phyloP scores from a whole-genome alignment of 2,329 filamentous ascomycete species.

The Sclerotinia trifoliorum region DNA sequence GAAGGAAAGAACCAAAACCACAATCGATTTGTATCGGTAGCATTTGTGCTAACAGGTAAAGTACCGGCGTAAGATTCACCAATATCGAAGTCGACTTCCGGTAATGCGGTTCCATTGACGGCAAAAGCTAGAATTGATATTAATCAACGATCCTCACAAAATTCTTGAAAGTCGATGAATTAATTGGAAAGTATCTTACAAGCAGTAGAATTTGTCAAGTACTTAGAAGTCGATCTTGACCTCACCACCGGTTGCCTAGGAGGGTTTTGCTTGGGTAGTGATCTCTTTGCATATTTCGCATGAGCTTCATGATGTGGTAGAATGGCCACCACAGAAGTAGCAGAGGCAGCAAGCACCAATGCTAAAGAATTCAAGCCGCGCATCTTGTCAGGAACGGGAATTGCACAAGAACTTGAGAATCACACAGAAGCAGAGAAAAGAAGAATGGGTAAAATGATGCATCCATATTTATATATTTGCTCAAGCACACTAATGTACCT shows the following conservation, averaged over 20 bases:
- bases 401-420: neutral
- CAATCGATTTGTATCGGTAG: slow-evolving; percentile 47
- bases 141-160: neutral
- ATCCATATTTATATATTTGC: neutral
- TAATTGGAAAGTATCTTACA: slow-evolving; percentile 19
- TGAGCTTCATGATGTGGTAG: slow-evolving; percentile 10
- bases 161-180: neutral
- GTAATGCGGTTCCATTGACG: slow-evolving; percentile 36
- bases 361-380: slow-evolving; percentile 10
- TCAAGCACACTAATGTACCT: neutral
- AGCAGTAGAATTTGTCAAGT: slow-evolving; percentile 28
- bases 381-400: slow-evolving; percentile 4
- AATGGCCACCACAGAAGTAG: neutral
- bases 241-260: slow-evolving; percentile 24
- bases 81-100: slow-evolving; percentile 38
- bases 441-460: neutral
- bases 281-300: slow-evolving; percentile 20
- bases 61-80: slow-evolving; percentile 41
- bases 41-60: slow-evolving; percentile 51
- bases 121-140: slow-evolving; percentile 31
- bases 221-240: slow-evolving; percentile 26
- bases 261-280: slow-evolving; percentile 14
- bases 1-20: slow-evolving; percentile 58
- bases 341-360: slow-evolving; percentile 15
- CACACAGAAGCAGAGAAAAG: neutral